Base-by-base conservation (phyloP, 768 basidiomycete species). In the Agrocybe chaxingu region DNA sequence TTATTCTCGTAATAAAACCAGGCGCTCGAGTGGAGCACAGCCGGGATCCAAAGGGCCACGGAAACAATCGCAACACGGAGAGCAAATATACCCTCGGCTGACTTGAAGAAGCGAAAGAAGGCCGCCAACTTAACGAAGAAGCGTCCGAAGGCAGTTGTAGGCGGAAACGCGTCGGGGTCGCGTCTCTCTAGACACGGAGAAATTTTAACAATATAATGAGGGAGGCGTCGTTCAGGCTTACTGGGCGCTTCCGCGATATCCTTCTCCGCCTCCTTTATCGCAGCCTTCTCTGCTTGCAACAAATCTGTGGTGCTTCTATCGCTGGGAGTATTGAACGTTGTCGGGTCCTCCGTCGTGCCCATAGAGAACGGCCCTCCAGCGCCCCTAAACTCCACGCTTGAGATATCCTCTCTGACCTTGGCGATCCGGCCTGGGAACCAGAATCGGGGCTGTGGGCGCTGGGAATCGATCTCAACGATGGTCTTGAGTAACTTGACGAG, bases 351-450 rank as follows among this genome's bases (percentile, higher is more conserved):
- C 8, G 63, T 55, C 4, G 66, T 70, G 2, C 75, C 75, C 62
- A 73, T 65, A 8, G 70, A 59, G 9, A 74, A 48, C 3, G 70
- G 69, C 4, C 54, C 57, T 5, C 59, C 60, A 3, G 51, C 55
- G n/a, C 50, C 50, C 42, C 65, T 62, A 9, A 66, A 62, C 3
- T 63, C 60, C 18, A 54, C 55, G 16, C 67, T 69, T 42, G 60
- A 59, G 6, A 76, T 50, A 48, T 69, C 70, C 13, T 69, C 59
- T 24, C 68, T 67, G 4, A 74, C 51, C 53, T 65, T 71, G 3
- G 70, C 68, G 19, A 76, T 66, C 2, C 75, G 68, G 9, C 70
- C 70, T 2, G 76, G 76, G 40, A 67, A 62, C 76, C 76, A 78
- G 4, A 78, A 32, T 19, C 72, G 57, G 12, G 69, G 62, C 24